Conservation (phyloP, 148 eudicot genomes). For the Persicaria tinctoria region DNA sequence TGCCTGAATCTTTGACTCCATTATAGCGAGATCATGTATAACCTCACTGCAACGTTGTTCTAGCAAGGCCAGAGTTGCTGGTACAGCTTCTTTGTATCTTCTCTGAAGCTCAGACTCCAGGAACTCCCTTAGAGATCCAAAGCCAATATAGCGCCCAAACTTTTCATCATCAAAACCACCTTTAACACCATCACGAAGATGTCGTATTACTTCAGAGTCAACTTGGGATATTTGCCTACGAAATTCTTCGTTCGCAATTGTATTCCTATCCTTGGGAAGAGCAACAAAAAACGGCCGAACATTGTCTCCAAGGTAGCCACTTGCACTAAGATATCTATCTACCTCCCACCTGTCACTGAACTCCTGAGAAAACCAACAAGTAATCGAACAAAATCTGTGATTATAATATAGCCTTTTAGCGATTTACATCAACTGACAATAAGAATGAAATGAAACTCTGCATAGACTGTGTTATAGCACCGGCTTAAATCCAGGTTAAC, state of each 20-base stretch:
- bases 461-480: background rate
- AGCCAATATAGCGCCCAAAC: slow-evolving; percentile 67
- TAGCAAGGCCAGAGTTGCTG: slow-evolving; percentile 88
- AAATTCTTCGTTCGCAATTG: slow-evolving; percentile 79
- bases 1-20: slow-evolving; percentile 81
- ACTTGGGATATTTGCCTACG: slow-evolving; percentile 85
- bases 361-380: slow-evolving; percentile 41
- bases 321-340: slow-evolving; percentile 89
- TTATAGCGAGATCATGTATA: slow-evolving; percentile 50
- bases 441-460: background rate
- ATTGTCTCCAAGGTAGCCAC: slow-evolving; percentile 96
- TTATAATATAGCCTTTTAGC: background rate
- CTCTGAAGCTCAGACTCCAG: slow-evolving; percentile 91
- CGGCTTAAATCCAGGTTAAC: background rate
- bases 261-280: slow-evolving; percentile 75
- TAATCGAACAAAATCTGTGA: background rate
- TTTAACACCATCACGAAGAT: slow-evolving; percentile 74
- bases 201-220: slow-evolving; percentile 55
- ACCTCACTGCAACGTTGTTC: slow-evolving; percentile 91
- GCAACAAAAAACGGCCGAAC: slow-evolving; percentile 85
- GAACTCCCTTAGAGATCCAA: slow-evolving; percentile 71
- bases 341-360: slow-evolving; percentile 94
- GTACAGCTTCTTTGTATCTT: slow-evolving; percentile 94
- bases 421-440: background rate
- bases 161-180: slow-evolving; percentile 98